Base-by-base conservation (phyloP, 352 stramenopile species). In the Phytophthora pinifolia region DNA sequence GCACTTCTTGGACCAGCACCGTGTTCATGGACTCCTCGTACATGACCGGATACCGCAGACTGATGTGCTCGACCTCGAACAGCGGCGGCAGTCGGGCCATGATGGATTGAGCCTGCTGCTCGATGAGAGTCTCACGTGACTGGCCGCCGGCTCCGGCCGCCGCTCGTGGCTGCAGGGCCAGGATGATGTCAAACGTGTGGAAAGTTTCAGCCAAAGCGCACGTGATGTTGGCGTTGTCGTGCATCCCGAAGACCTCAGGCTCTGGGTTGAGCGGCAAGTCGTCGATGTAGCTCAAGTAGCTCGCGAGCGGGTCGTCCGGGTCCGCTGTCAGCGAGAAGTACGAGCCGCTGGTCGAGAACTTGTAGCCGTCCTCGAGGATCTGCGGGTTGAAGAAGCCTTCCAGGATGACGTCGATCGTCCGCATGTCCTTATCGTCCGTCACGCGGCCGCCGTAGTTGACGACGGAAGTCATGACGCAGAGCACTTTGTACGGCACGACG, bases 11-110 rank as follows among this genome's bases (percentile, higher is more conserved):
- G 3, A 88, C 90, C 3, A 98, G 60, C 18, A 98, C 93, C 1
- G 92, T 98, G 74, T 98, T 98, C 93, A 98, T 98, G 3, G 88
- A 97, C 62, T 98, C 92, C 12, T 86, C 61, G 70, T 98, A 98
- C 46, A 74, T 62, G 6, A 98, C 86, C 0, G 94, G 94, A 63
- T 97, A 98, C 36, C 76, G 77, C 9, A 85, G 62, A 31, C 80
- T 80, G 14, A 91, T 86, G 32, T 84, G 70, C 37, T 96, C 85
- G 3, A 94, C 67, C 34, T 94, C 81, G 37, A 93, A 93, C n/a
- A 76, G 50, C 0, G 42, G 42, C 1, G 83, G 84, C 1, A 96
- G 35, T 29, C 77, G 76, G 36, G 58, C 52, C 29, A 91, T 83
- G 44, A 96, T 93, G 9, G 74, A 70, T 46, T 81, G 78, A 0